Evolutionary conservation across 83 land plant genomes (phyloP), one percentile per base, ranked within the genome.

Genomic region (Larix sibirica): DNA sequence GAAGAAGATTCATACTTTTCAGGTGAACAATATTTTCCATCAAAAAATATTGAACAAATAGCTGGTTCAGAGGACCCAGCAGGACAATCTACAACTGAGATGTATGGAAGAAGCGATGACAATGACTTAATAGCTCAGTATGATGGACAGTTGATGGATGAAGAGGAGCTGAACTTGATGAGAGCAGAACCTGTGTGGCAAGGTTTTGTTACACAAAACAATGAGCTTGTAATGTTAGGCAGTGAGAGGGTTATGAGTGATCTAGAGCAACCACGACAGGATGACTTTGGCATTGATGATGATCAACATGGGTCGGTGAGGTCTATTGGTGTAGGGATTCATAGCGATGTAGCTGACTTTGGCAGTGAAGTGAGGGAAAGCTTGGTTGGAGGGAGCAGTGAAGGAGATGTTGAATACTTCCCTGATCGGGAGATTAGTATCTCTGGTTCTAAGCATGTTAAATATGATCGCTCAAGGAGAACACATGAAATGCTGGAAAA

Each of bases 161-260:
- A 85, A 44, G 98, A 93, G 65, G 98, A 92, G 71, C 56, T 92
- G 24, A 89, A 88, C 65, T 80, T 90, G 87, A 93, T 96, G 92
- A 92, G 89, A 58, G 81, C 92, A 64, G 95, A 96, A 63, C 93
- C 97, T 69, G 91, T 90, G 16, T 98, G 99, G 99, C 92, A 96
- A 83, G 99, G 99, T 12, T 98, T 94, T 89, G 95, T 92, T 58
- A 84, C 90, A 18, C 93, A 88, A 81, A 85, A 82, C 76, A 89
- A 86, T 82, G 91, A 89, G 26, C 81, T 85, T 14, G 58, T 79
- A 77, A 86, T 87, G 85, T 23, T 89, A 83, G 92, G 88, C 63
- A 88, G 83, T 86, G 90, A 89, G 4, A 88, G 84, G 73, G 82
- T 64, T 66, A 54, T 83, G 54, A 86, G 84, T 84, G 92, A 86